Evolutionary conservation across 306 rosid genomes (phyloP), one percentile per base, ranked within the genome.

Genomic region (Malus sylvestris): DNA sequence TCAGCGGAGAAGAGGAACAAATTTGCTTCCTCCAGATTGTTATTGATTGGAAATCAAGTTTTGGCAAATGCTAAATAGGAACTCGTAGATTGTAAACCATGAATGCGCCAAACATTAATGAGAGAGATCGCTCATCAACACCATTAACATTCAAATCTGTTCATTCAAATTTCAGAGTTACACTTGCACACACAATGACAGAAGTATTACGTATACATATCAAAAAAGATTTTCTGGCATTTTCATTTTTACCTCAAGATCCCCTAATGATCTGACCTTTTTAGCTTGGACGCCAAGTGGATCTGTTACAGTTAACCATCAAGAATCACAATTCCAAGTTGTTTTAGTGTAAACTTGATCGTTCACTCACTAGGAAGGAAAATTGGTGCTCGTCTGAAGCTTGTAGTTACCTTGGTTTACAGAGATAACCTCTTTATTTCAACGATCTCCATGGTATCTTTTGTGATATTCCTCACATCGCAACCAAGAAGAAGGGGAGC

Each of bases 401-500:
- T 29, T 3, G 69, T 64, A 29, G 29, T 30, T 70, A 32, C 99
- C 97, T 88, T 92, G 96, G 81, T 92, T 92, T 76, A 95, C 87
- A 4, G 92, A 89, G 53, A 95, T 90, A 59, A 92, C 97, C 83
- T 92, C 93, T 80, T 84, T 78, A 60, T 95, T 95, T 87, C 25
- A 51, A 95, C 60, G 61, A 95, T 95, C 27, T 84, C 82, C 87
- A 44, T 74, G 9, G 91, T 90, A 44, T 95, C 97, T 87, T 86
- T 84, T 7, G 93, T 89, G 78, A 95, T 64, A 70, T 92, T 90
- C 67, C 97, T 67, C 80, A 95, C 71, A 83, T 95, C 97, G 76
- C 97, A 92, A 29, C 99, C 99, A n/a, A 95, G 91, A 76, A 95
- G 96, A 83, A 95, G 97, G 97, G 97, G 99, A 83, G 99, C 99